Conservation (phyloP, 1,139 yeast genomes). For the Yamadazyma diddensiae region DNA sequence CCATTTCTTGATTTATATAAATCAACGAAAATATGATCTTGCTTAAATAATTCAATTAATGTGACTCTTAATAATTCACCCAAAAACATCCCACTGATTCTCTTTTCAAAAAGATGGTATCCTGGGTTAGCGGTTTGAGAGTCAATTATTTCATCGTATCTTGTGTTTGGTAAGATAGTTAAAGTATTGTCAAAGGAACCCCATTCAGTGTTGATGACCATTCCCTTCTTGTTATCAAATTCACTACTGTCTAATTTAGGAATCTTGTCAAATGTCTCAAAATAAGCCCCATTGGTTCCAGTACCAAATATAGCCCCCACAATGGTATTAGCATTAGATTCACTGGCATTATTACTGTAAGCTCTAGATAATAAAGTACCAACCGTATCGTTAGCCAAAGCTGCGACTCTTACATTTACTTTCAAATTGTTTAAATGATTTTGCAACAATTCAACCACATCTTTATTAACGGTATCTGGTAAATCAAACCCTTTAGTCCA, state of each 20-base stretch:
- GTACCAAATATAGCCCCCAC: constrained; percentile 94
- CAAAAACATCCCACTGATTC: constrained; percentile 90
- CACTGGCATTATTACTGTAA: constrained; percentile 57
- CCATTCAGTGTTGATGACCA: constrained; percentile 97
- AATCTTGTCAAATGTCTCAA: constrained; percentile 69
- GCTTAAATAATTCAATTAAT: constrained; percentile 61
- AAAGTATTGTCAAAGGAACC: constrained; percentile 89
- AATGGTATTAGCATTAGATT: constrained; percentile 66
- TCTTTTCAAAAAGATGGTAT: constrained; percentile 86
- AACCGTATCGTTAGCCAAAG: constrained; percentile 91
- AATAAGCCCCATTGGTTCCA: constrained; percentile 94
- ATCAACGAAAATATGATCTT: constrained; percentile 55
- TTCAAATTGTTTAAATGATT: constrained; percentile 55
- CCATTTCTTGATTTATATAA: constrained; percentile 49
- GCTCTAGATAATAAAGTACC: constrained; percentile 89
- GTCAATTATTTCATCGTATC: constrained; percentile 71
- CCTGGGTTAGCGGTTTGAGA: constrained; percentile 76
- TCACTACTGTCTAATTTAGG: constrained; percentile 54
- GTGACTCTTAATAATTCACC: constrained; percentile 83
- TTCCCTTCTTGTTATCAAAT: constrained; percentile 52
- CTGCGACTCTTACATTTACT: constrained; percentile 73
- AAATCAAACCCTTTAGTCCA: constrained; percentile 96
- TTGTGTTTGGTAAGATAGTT: constrained; percentile 67
- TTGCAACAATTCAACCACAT: constrained; percentile 74
- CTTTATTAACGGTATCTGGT: constrained; percentile 78